Percentiles rank a stretch among this genome's conserved stretches.
Conservation (phyloP, 257 asterid species). For the Salvia rosmarinus region DNA sequence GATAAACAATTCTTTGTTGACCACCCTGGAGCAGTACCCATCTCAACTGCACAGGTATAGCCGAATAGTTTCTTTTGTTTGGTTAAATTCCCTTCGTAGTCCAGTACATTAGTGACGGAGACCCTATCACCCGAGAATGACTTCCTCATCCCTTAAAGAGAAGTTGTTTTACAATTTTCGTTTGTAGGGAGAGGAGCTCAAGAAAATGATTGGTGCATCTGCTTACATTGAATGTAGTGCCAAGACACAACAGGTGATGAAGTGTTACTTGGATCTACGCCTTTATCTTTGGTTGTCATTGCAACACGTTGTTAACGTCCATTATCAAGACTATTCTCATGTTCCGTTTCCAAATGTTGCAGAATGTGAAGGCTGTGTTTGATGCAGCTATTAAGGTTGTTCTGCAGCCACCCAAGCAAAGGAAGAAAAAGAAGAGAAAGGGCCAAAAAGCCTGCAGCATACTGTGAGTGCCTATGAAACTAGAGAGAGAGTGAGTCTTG, state of each 20-base stretch:
- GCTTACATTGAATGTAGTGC: slow-evolving; percentile 87
- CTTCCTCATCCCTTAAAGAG: no score
- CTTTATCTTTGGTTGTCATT: neutral
- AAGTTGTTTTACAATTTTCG: slow-evolving; percentile 30
- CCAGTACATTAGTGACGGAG: neutral
- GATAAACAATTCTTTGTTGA: slow-evolving; percentile 56
- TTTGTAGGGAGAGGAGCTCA: slow-evolving; percentile 83
- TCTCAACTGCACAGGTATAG: slow-evolving; percentile 64
- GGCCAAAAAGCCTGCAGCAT: slow-evolving; percentile 68
- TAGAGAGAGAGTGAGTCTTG: slow-evolving; percentile 19
- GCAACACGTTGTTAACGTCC: neutral
- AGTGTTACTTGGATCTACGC: slow-evolving; percentile 16
- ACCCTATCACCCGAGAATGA: no score
- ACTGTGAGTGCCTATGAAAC: slow-evolving; percentile 45
- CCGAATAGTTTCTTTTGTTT: slow-evolving; percentile 16
- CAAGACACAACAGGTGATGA: slow-evolving; percentile 70
- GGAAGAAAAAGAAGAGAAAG: slow-evolving; percentile 55
- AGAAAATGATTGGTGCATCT: slow-evolving; percentile 71
- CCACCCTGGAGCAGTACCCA: slow-evolving; percentile 69
- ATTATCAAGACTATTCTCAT: slow-evolving; percentile 8
- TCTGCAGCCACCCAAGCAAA: slow-evolving; percentile 60
- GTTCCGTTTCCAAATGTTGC: slow-evolving; percentile 31
- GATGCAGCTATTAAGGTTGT: slow-evolving; percentile 64
- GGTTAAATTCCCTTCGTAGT: neutral
- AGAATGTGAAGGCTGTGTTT: slow-evolving; percentile 62